Evolutionary conservation across 495 filamentous ascomycete species (phyloP).

Genomic region (Aspergillus bridgeri): DNA sequence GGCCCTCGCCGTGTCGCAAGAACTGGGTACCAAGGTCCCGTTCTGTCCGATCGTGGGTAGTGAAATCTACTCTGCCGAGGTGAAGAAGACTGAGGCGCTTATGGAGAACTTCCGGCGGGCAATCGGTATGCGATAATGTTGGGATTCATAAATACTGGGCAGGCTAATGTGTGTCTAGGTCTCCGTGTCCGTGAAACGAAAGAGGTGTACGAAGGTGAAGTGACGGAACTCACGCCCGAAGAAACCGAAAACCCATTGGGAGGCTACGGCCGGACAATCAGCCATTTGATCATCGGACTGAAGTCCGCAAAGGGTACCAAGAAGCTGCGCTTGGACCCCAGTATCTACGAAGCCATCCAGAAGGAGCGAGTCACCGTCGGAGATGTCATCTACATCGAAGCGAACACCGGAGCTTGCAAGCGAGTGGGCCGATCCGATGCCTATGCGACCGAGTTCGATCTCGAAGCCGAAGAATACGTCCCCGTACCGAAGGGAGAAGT

Average conservation of each 20-base stretch:
- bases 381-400: conserved; percentile 98
- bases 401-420: conserved; percentile 96
- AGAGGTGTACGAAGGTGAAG: conserved; percentile 96
- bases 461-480: conserved; percentile 97
- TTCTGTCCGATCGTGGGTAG: conserved; percentile 97
- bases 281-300: conserved; percentile 80
- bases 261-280: conserved; percentile 91
- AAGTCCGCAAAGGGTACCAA: conserved; percentile 93
- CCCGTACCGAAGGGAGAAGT: conserved; percentile 98
- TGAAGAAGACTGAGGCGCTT: conserved; percentile 97
- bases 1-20: conserved; percentile 88
- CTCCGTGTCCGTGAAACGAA: conserved; percentile 95
- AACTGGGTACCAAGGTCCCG: conserved; percentile 93
- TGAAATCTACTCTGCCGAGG: conserved; percentile 94
- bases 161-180: conserved; percentile 39
- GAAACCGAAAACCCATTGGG: conserved; percentile 97
- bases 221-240: conserved; percentile 92
- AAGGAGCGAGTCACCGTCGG: conserved; percentile 95
- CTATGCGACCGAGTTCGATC: conserved; percentile 96
- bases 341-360: conserved; percentile 98
- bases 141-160: background rate
- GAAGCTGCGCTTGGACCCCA: conserved; percentile 92
- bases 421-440: conserved; percentile 92
- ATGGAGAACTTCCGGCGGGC: conserved; percentile 98
- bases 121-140: conserved; percentile 58